Evolutionary conservation across 2,329 filamentous ascomycete genomes (phyloP).

Genomic region (Pseudogymnoascus sp.): DNA sequence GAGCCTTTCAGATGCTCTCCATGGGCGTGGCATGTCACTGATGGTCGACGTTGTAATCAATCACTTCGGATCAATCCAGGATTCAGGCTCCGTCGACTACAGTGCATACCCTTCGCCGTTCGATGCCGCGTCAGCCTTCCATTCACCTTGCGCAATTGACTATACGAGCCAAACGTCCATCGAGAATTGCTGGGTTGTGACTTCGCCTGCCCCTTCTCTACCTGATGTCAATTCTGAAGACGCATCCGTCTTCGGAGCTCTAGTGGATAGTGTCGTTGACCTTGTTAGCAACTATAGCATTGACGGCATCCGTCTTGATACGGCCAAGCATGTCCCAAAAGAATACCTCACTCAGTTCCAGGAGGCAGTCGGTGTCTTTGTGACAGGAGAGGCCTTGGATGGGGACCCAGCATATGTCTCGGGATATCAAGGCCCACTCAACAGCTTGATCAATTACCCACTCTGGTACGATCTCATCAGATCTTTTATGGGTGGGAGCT

Average conservation of each 20-base stretch:
- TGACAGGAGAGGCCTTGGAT: constrained; percentile 53
- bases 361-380: constrained; percentile 48
- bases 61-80: constrained; percentile 25
- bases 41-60: constrained; percentile 46
- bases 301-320: constrained; percentile 45
- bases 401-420: constrained; percentile 41
- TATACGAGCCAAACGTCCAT: constrained; percentile 31
- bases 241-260: constrained; percentile 32
- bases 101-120: constrained; percentile 27
- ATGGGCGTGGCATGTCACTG: constrained; percentile 40
- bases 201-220: constrained; percentile 33
- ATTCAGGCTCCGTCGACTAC: constrained; percentile 29
- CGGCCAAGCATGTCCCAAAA: constrained; percentile 40
- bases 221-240: constrained; percentile 40
- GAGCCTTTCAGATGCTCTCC: constrained; percentile 38
- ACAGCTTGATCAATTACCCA: constrained; percentile 43
- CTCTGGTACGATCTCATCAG: constrained; percentile 26
- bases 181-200: constrained; percentile 41
- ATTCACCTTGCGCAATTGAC: constrained; percentile 19
- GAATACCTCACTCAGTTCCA: constrained; percentile 51
- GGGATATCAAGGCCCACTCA: constrained; percentile 38
- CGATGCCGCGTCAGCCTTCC: constrained; percentile 21
- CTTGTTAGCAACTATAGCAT: constrained; percentile 39
- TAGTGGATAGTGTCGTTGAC: constrained; percentile 35
- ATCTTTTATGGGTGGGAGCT: constrained; percentile 14